These are phyloP conservation scores for Pythium myriotylum DNA, from an alignment of 352 stramenopile genomes.

Conservation along the genomic window DNA sequence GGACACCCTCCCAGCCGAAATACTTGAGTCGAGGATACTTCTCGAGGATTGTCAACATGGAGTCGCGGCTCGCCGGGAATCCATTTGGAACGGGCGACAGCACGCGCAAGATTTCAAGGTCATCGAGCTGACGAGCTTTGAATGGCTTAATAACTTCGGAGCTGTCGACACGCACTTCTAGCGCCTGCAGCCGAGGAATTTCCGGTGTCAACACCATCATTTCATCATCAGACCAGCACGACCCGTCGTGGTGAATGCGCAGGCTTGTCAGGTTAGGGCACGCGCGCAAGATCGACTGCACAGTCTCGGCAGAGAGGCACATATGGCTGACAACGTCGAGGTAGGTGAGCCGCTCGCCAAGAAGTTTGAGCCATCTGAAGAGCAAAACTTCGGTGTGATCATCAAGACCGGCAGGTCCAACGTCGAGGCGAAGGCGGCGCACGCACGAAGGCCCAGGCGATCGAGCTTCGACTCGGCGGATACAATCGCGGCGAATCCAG, in stretches of 20 bases:
- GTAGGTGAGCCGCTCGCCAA: neutral
- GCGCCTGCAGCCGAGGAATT: neutral
- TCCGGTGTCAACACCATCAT: neutral
- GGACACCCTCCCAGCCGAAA: neutral
- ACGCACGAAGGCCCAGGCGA: neutral
- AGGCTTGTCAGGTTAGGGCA: neutral
- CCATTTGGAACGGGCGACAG: too few species aligned
- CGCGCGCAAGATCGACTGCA: neutral
- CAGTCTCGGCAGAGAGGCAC: neutral
- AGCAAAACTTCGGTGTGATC: neutral
- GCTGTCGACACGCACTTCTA: neutral
- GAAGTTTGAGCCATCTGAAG: neutral
- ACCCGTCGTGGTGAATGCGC: constrained; percentile 4
- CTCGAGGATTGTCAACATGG: neutral
- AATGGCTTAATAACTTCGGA: neutral
- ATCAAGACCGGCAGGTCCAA: neutral
- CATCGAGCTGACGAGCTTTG: neutral
- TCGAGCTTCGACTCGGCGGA: neutral
- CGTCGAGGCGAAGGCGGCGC: neutral
- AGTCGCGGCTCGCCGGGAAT: neutral
- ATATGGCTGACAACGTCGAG: neutral
- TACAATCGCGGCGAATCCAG: neutral
- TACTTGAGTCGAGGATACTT: neutral
- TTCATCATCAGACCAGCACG: neutral
- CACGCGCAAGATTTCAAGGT: neutral